Base-by-base conservation (phyloP, 2,329 filamentous ascomycete genomes). In the Neocucurbitaria cava region DNA sequence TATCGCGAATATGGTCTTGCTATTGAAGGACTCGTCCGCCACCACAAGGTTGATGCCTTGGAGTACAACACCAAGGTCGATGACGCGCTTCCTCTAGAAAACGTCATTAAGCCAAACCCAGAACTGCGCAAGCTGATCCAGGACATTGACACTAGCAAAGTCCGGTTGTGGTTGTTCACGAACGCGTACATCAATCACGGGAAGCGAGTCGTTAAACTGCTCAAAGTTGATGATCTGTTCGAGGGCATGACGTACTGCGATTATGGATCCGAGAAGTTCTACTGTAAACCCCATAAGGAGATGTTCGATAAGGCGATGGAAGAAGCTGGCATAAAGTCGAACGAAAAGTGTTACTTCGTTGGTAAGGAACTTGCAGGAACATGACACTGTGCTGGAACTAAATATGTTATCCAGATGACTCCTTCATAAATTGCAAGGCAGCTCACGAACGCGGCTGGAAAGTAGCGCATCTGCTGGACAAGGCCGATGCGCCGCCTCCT, bases 1-100 rank as follows among this genome's bases (percentile, higher is more conserved):
- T 99, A 98, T 80, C 89, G 88, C 69, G 92, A 91, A 75, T 99
- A 99, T 74, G 95, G 96, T 26, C 86, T 99, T n/a, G 95, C 95
- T 26, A 96, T 99, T 61, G 92, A 98, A 78, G 95, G 95, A 1
- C 84, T 99, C 1, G 91, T 96, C 33, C 88, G 92, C 9, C 90
- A 97, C 77, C 95, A 99, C 79, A 88, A 96, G 76, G 96, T 99
- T 67, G 91, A 98, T 69, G 91, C 95, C 1, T 82, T 99, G 5
- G 92, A 96, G 50, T 99, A 98, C 81, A 99, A 99, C 75, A 79
- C 85, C 61, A 89, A 96, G 77, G 95, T 99, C 11, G 95, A 99
- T 72, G 95, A 99, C 74, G 95, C 95, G 2, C 79, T 99, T 20
- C 93, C 95, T 0, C 83, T 99, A 3, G 91, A 97, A 69, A 82